These are phyloP conservation scores for Aspergillus sparsus DNA, from an alignment of 495 filamentous ascomycete genomes.

Conservation along the genomic window DNA sequence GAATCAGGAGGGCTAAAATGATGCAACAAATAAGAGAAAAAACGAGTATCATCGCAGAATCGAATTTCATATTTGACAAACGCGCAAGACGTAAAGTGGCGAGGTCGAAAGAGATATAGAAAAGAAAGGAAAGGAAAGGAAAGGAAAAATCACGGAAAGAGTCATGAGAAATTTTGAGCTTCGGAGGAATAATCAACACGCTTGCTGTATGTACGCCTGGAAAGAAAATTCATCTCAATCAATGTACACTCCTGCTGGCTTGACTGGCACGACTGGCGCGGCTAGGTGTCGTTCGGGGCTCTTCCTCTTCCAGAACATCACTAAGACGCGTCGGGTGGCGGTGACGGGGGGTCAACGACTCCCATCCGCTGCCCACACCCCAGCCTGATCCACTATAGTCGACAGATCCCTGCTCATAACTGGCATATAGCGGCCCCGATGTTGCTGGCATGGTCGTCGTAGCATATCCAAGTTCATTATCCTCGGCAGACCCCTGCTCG, in stretches of 20 bases:
- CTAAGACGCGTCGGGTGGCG: constrained; percentile 93
- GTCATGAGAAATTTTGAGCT: constrained; percentile 15
- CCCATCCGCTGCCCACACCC: constrained; percentile 69
- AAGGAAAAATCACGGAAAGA: constrained; percentile 10
- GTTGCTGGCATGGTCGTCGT: constrained; percentile 33
- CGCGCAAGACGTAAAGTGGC: constrained; percentile 4
- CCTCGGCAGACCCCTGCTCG: constrained; percentile 46
- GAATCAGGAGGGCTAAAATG: constrained; percentile 10
- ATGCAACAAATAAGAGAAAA: constrained; percentile 12
- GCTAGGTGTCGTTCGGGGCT: constrained; percentile 58
- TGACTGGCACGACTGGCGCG: constrained; percentile 49
- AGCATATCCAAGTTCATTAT: constrained; percentile 49
- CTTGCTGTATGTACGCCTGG: constrained; percentile 25
- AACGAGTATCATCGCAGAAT: constrained; percentile 10
- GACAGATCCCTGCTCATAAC: constrained; percentile 34
- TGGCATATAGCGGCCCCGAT: constrained; percentile 33
- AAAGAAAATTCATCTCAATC: constrained; percentile 19
- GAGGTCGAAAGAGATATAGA: constrained; percentile 9
- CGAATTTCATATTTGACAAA: constrained; percentile 1
- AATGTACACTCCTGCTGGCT: constrained; percentile 36
- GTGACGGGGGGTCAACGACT: constrained; percentile 72
- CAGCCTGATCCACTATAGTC: constrained; percentile 67
- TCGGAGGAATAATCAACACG: constrained; percentile 2
- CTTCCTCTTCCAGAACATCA: constrained; percentile 81
- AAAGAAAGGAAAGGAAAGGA: constrained; percentile 10